A percentile compares a stretch with the other conserved stretches of the same genome.
These are phyloP conservation scores for Phaffomyces opuntiae DNA, from an alignment of 805 yeast genomes.

Conservation along the genomic window DNA sequence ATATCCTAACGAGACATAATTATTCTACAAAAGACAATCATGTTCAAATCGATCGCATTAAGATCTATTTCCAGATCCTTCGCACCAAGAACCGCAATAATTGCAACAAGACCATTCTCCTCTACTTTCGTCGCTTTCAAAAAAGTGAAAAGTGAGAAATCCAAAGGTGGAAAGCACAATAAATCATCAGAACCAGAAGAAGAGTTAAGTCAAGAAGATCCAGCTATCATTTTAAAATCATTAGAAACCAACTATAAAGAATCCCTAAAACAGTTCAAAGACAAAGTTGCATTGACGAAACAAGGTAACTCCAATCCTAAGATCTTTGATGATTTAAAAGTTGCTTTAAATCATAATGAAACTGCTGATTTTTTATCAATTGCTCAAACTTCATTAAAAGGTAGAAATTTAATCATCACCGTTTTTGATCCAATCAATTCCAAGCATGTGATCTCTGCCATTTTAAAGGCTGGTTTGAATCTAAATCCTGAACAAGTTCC, in stretches of 20 bases:
- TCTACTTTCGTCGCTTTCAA: constrained; percentile 6
- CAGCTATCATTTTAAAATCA: constrained; percentile 10
- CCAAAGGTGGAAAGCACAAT: constrained; percentile 1
- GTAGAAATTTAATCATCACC: constrained; percentile 66
- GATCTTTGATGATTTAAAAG: constrained; percentile 52
- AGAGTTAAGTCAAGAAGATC: constrained; percentile 16
- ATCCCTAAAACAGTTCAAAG: constrained; percentile 45
- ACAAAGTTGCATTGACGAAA: constrained; percentile 53
- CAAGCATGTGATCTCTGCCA: constrained; percentile 62
- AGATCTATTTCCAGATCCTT: not conserved
- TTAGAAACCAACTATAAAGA: constrained; percentile 31
- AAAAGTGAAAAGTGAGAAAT: constrained; percentile 14
- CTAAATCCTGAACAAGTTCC: constrained; percentile 77
- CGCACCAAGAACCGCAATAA: not conserved
- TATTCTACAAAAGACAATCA: not conserved
- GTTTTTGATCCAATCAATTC: constrained; percentile 78
- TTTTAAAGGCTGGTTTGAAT: constrained; percentile 61
- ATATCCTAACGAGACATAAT: too few relatives aligned
- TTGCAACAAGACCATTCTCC: constrained; percentile 6
- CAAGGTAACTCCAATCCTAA: constrained; percentile 64
- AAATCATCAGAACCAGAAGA: constrained; percentile 2
- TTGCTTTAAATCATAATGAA: constrained; percentile 42
- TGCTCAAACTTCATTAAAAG: constrained; percentile 68
- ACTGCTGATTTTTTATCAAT: constrained; percentile 47
- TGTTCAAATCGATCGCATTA: constrained; percentile 4